phyloP scores from a whole-genome alignment of 768 basidiomycete genomes.

The Dioszegia crocea region DNA sequence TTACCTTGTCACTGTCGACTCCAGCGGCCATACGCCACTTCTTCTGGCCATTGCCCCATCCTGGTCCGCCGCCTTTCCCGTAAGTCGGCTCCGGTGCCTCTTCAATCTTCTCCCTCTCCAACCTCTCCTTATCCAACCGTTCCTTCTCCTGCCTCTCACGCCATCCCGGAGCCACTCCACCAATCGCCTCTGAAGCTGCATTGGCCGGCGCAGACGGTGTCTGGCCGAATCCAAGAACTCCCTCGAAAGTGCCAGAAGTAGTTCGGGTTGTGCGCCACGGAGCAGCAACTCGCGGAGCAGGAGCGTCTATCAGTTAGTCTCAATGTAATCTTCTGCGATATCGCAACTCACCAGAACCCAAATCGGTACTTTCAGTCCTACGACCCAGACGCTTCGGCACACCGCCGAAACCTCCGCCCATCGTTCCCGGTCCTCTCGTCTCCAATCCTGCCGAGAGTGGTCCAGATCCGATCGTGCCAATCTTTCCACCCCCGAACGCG shows the following conservation, averaged over 20 bases:
- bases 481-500: slow-evolving; percentile 38
- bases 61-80: slow-evolving; percentile 44
- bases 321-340: neutral
- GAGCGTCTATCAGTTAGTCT: neutral
- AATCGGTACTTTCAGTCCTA: slow-evolving; percentile 27
- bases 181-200: slow-evolving; percentile 8
- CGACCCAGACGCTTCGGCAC: slow-evolving; percentile 28
- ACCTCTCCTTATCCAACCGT: slow-evolving; percentile 18
- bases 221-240: slow-evolving; percentile 46
- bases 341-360: slow-evolving; percentile 15
- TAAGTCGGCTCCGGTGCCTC: slow-evolving; percentile 9
- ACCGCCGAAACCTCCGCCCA: slow-evolving; percentile 41
- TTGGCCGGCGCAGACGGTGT: slow-evolving; percentile 4
- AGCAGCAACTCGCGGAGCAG: neutral
- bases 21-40: slow-evolving; percentile 38
- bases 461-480: slow-evolving; percentile 30
- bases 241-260: slow-evolving; percentile 44
- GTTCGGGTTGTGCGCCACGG: slow-evolving; percentile 38
- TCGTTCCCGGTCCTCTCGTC: slow-evolving; percentile 19
- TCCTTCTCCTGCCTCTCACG: slow-evolving; percentile 17
- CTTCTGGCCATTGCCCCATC: slow-evolving; percentile 45
- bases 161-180: slow-evolving; percentile 12
- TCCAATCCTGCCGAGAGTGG: neutral
- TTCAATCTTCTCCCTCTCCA: slow-evolving; percentile 13
- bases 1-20: slow-evolving; percentile 30